Evolutionary conservation across 2,329 filamentous ascomycete genomes (phyloP).

Genomic region (Fusarium virguliforme): DNA sequence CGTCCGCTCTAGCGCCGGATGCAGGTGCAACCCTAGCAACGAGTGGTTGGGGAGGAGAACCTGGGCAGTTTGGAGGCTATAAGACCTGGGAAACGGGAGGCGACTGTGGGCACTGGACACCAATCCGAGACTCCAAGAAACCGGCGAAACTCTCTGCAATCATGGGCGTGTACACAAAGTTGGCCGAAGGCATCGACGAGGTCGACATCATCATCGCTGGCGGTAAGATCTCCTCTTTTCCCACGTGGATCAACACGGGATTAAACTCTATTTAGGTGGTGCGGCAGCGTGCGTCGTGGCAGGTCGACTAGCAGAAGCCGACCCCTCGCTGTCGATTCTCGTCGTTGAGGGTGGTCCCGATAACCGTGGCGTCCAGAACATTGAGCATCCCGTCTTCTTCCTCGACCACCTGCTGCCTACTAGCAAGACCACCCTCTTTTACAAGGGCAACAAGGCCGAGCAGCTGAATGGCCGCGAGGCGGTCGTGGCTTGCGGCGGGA

Average conservation of each 20-base stretch:
- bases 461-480: conserved; percentile 41
- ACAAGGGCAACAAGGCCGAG: conserved; percentile 41
- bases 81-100: background rate
- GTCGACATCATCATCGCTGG: conserved; percentile 20
- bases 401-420: conserved; percentile 37
- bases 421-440: conserved; percentile 43
- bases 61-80: background rate
- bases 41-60: background rate
- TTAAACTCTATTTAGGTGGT: conserved; percentile 41
- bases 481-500: conserved; percentile 46
- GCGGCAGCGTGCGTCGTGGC: conserved; percentile 51
- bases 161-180: conserved; percentile 25
- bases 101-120: background rate
- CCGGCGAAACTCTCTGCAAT: background rate
- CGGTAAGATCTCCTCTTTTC: background rate
- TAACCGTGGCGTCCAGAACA: conserved; percentile 44
- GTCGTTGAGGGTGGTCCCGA: conserved; percentile 51
- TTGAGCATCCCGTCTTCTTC: conserved; percentile 47
- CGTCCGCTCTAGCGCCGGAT: too few species aligned
- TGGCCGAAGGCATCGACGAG: conserved; percentile 15
- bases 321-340: conserved; percentile 47
- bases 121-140: background rate
- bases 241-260: background rate
- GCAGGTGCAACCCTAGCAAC: background rate
- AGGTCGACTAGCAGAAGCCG: conserved; percentile 46